These are phyloP conservation scores for Phellinidium pouzarii DNA, from an alignment of 1,284 basidiomycete genomes.

Conservation along the genomic window DNA sequence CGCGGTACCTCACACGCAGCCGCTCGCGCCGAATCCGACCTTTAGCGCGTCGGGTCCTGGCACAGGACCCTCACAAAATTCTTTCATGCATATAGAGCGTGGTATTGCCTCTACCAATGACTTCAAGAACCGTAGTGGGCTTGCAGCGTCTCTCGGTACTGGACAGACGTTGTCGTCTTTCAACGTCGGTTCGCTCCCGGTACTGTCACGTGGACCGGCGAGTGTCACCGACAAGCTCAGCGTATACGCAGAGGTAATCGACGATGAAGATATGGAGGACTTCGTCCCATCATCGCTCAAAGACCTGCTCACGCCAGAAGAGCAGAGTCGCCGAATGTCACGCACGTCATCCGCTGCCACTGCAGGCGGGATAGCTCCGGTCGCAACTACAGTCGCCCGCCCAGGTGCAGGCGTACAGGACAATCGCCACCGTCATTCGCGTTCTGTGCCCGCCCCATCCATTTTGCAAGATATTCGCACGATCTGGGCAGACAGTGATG, in stretches of 20 bases:
- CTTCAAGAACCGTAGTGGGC: constrained; percentile 32
- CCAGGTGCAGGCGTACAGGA: constrained; percentile 26
- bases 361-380: constrained; percentile 31
- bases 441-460: constrained; percentile 69
- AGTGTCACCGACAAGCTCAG: constrained; percentile 20
- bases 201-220: constrained; percentile 18
- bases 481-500: constrained; percentile 51
- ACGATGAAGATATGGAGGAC: constrained; percentile 78
- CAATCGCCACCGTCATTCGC: constrained; percentile 62
- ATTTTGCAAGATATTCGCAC: constrained; percentile 60
- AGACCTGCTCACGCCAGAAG: constrained; percentile 83
- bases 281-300: constrained; percentile 80
- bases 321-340: constrained; percentile 71
- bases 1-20: constrained; percentile 22
- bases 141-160: constrained; percentile 43
- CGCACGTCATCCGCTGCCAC: constrained; percentile 48
- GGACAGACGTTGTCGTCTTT: constrained; percentile 25
- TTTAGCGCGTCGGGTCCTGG: constrained; percentile 62
- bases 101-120: constrained; percentile 28
- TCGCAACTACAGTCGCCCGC: constrained; percentile 17
- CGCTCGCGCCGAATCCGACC: constrained; percentile 41
- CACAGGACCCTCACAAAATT: constrained; percentile 32
- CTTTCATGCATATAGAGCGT: constrained; percentile 43
- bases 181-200: constrained; percentile 24
- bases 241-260: constrained; percentile 37